A percentile compares a stretch with the other conserved stretches of the same genome.
Evolutionary conservation across 257 asterid species (phyloP).

Genomic region (Plantago ovata): DNA sequence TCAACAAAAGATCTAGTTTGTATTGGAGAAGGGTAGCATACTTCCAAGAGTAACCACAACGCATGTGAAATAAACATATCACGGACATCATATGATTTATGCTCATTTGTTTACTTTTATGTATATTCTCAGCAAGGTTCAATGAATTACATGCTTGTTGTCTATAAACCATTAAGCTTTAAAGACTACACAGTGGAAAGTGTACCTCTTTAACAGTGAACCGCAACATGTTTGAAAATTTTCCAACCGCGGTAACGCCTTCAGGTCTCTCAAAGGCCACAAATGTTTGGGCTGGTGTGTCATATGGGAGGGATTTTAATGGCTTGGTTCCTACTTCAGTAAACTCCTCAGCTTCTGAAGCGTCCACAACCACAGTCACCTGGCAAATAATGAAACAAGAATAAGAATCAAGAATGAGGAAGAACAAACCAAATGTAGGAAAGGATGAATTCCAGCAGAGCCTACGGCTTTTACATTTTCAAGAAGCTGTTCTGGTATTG

Average conservation of each 20-base stretch:
- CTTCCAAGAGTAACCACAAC: too few species aligned
- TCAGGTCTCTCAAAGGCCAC: constrained; percentile 97
- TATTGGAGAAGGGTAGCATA: not conserved
- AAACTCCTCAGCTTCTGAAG: constrained; percentile 95
- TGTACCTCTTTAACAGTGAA: constrained; percentile 92
- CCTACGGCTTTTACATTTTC: constrained; percentile 57
- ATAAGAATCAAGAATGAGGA: constrained; percentile 14
- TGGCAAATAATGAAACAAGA: constrained; percentile 28
- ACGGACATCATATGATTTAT: too few species aligned
- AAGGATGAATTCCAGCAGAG: not conserved
- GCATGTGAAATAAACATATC: too few species aligned
- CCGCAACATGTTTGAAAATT: constrained; percentile 77
- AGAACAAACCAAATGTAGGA: constrained; percentile 4
- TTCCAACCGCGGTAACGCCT: constrained; percentile 87
- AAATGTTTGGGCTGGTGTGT: constrained; percentile 85
- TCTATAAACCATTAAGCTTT: too few species aligned
- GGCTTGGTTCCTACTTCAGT: constrained; percentile 83
- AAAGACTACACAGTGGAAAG: constrained; percentile 1
- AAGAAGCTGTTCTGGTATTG: constrained; percentile 88
- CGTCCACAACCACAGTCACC: constrained; percentile 93
- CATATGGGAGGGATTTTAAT: constrained; percentile 78
- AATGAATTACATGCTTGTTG: too few species aligned
- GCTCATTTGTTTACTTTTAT: too few species aligned
- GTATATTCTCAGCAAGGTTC: too few species aligned
- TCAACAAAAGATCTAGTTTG: not conserved